These are phyloP conservation scores for Gaertneriomyces semiglobifer DNA, from an alignment of 192 early-diverging fungal genomes.

Conservation along the genomic window DNA sequence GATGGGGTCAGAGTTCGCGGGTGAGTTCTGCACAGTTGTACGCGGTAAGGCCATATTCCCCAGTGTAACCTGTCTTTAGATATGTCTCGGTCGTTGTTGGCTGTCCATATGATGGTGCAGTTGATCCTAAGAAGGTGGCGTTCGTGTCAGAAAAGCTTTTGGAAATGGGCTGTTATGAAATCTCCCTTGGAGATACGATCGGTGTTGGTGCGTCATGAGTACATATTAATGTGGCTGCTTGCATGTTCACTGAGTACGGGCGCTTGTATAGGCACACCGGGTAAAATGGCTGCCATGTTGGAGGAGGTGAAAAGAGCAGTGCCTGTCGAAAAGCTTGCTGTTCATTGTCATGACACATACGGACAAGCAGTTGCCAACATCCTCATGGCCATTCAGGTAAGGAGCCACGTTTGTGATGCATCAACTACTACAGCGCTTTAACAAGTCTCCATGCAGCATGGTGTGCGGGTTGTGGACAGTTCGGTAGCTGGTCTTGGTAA, in stretches of 20 bases:
- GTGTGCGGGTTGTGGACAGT: conserved; percentile 89
- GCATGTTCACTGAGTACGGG: conserved; percentile 1
- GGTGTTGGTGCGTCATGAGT: conserved; percentile 65
- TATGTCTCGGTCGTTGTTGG: conserved; percentile 90
- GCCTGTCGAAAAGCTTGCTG: conserved; percentile 73
- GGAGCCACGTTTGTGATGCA: not conserved
- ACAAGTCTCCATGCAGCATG: conserved; percentile 45
- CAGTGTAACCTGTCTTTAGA: conserved; percentile 37
- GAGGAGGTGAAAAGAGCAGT: conserved; percentile 65
- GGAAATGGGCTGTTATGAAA: conserved; percentile 95
- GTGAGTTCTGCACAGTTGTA: conserved; percentile 41
- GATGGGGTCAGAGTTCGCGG: conserved; percentile 69
- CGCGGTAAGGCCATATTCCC: not conserved
- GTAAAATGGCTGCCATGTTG: conserved; percentile 64
- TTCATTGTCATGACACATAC: conserved; percentile 97
- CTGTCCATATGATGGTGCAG: conserved; percentile 86
- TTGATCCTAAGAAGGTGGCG: conserved; percentile 69
- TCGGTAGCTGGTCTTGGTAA: conserved; percentile 86
- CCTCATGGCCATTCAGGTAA: conserved; percentile 66
- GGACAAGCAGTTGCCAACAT: conserved; percentile 96
- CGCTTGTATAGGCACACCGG: conserved; percentile 31
- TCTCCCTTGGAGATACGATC: conserved; percentile 94
- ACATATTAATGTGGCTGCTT: conserved; percentile 38
- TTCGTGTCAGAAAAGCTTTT: conserved; percentile 66
- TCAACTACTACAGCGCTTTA: not conserved